Evolutionary conservation across 2,329 filamentous ascomycete species (phyloP).

Genomic region (Coniochaeta hoffmannii): DNA sequence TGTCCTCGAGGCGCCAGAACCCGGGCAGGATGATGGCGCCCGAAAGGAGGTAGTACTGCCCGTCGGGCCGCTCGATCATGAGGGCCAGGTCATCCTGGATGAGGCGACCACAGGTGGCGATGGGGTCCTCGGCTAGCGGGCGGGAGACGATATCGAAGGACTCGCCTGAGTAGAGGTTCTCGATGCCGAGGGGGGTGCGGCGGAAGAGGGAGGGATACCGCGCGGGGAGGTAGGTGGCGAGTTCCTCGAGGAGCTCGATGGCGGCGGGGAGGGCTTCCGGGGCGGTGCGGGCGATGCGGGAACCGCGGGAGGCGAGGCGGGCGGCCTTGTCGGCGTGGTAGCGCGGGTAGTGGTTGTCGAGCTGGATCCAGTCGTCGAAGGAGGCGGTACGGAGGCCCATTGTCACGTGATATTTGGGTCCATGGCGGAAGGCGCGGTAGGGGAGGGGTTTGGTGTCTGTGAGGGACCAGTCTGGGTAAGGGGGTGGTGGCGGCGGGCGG

Average conservation of each 20-base stretch:
- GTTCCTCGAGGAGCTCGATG: conserved; percentile 68
- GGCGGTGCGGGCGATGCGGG: conserved; percentile 60
- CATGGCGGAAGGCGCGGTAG: conserved; percentile 72
- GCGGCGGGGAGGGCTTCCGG: conserved; percentile 66
- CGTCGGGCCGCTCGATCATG: conserved; percentile 71
- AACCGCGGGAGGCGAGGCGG: conserved; percentile 59
- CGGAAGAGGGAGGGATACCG: conserved; percentile 68
- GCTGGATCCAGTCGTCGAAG: conserved; percentile 73
- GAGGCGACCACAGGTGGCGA: conserved; percentile 64
- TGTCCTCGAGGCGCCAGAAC: conserved; percentile 78
- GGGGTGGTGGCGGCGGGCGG: conserved; percentile 47
- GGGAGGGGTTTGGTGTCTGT: conserved; percentile 63
- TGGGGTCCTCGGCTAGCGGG: conserved; percentile 67
- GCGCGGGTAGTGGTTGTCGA: conserved; percentile 70
- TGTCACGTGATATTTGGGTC: conserved; percentile 68
- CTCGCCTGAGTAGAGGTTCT: conserved; percentile 66
- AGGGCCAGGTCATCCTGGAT: conserved; percentile 78
- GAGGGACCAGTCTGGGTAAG: conserved; percentile 64
- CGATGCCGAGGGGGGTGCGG: conserved; percentile 55
- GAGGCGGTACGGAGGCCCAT: conserved; percentile 68
- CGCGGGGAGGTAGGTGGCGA: conserved; percentile 62
- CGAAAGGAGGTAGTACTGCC: conserved; percentile 73
- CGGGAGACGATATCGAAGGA: conserved; percentile 58
- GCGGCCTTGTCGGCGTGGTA: conserved; percentile 65
- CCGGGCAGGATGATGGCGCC: conserved; percentile 70